These are phyloP conservation scores for Clavariopsis aquatica DNA, from an alignment of 495 filamentous ascomycete species.

Conservation along the genomic window DNA sequence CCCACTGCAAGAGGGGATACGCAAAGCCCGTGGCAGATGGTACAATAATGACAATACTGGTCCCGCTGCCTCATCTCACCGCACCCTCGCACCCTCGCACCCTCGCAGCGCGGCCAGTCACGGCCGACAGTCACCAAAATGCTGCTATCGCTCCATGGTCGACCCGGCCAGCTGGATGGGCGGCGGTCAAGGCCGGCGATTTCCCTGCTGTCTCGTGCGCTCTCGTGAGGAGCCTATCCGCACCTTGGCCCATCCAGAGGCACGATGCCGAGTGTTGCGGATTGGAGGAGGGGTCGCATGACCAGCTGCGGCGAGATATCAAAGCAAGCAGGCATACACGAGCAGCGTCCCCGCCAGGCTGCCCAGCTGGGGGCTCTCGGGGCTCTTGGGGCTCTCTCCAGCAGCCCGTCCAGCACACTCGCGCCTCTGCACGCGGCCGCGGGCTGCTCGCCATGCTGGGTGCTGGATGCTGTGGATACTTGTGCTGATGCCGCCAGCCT, in stretches of 20 bases:
- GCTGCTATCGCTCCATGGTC: not conserved
- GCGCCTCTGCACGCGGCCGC: not conserved
- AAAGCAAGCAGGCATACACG: slow-evolving; percentile 2
- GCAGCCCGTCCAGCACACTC: not conserved
- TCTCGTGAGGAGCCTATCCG: not conserved
- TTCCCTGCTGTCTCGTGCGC: not conserved
- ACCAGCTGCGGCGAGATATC: slow-evolving; percentile 28
- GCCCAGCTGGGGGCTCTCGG: not conserved
- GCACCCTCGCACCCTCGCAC: too few relatives aligned
- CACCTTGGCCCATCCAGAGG: slow-evolving; percentile 6
- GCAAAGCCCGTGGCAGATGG: not conserved
- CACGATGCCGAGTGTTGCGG: not conserved
- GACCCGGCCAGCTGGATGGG: not conserved
- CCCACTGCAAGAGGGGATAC: not conserved
- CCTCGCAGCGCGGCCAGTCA: not conserved
- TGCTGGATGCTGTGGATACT: not conserved
- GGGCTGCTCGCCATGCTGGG: not conserved
- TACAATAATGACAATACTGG: too few relatives aligned
- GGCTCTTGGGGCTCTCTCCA: too few relatives aligned
- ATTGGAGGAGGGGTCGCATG: slow-evolving; percentile 13
- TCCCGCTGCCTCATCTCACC: too few relatives aligned
- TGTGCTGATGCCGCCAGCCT: not conserved
- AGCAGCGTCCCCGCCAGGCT: not conserved
- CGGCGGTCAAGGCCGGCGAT: not conserved
- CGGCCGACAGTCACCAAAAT: slow-evolving; percentile 15